Evolutionary conservation across 176 grass and related monocot species (phyloP).

Genomic region (Cenchrus americanus): DNA sequence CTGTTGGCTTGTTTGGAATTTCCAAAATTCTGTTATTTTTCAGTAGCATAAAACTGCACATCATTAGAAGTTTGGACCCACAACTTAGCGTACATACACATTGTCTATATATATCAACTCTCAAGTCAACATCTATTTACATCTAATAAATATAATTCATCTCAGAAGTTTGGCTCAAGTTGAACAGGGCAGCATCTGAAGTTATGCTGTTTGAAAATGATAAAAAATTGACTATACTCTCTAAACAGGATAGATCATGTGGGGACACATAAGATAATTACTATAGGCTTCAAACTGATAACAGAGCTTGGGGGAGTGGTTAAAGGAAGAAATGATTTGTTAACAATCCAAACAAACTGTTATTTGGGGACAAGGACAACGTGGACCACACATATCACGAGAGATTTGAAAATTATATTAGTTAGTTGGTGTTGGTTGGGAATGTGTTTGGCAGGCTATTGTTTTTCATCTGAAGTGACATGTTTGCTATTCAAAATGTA

Average conservation of each 20-base stretch:
- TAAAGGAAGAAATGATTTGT: conserved; percentile 16
- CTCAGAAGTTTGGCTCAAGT: background rate
- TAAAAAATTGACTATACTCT: background rate
- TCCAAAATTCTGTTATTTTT: background rate
- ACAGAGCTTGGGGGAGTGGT: background rate
- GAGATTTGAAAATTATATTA: background rate
- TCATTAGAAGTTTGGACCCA: background rate
- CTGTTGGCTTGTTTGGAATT: background rate
- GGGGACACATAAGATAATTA: background rate
- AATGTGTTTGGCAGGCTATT: background rate
- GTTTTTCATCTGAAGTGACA: background rate
- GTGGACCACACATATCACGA: background rate
- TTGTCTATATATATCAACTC: background rate
- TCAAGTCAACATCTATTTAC: conserved; percentile 2
- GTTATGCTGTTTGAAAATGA: background rate
- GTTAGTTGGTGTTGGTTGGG: background rate
- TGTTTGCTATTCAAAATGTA: background rate
- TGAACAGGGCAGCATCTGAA: background rate
- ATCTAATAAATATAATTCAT: background rate
- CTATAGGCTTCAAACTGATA: background rate
- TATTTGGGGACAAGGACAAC: background rate
- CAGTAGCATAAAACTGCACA: background rate
- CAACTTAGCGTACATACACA: background rate
- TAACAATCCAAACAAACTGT: background rate
- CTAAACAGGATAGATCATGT: background rate